Conservation (phyloP, 2,329 filamentous ascomycete species). For the Teratosphaeriaceae sp. region DNA sequence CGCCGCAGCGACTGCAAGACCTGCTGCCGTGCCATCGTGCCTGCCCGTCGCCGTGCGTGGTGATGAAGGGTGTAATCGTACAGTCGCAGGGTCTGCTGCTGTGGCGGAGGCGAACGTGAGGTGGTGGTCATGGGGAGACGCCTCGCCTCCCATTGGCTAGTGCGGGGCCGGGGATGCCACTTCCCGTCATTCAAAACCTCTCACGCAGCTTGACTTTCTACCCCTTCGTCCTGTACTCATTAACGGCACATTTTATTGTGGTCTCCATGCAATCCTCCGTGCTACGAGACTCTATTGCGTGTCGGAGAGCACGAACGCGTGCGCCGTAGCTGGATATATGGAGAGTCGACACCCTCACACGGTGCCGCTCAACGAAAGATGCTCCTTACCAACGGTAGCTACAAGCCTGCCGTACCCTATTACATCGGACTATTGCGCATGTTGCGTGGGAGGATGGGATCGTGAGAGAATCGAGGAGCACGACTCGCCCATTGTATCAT, state of each 20-base stretch:
- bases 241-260: constrained; percentile 51
- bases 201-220: constrained; percentile 32
- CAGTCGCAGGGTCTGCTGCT: no score
- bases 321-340: constrained; percentile 61
- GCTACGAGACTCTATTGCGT: constrained; percentile 56
- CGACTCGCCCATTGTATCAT: no score
- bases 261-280: constrained; percentile 38
- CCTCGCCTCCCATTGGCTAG: no score
- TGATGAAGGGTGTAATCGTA: no score
- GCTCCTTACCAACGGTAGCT: constrained; percentile 56
- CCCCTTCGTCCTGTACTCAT: constrained; percentile 39
- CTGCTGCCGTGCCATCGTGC: constrained; percentile 57
- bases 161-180: no score
- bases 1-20: constrained; percentile 56
- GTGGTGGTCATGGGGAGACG: no score
- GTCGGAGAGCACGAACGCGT: constrained; percentile 50
- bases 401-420: no score
- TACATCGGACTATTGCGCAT: no score
- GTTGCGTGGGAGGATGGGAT: no score
- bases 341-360: constrained; percentile 41
- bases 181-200: no score
- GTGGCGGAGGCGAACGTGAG: no score
- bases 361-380: constrained; percentile 43
- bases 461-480: no score
- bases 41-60: background rate